Conservation (phyloP, 345 rosid genomes). For the Gossypium stocksii region DNA sequence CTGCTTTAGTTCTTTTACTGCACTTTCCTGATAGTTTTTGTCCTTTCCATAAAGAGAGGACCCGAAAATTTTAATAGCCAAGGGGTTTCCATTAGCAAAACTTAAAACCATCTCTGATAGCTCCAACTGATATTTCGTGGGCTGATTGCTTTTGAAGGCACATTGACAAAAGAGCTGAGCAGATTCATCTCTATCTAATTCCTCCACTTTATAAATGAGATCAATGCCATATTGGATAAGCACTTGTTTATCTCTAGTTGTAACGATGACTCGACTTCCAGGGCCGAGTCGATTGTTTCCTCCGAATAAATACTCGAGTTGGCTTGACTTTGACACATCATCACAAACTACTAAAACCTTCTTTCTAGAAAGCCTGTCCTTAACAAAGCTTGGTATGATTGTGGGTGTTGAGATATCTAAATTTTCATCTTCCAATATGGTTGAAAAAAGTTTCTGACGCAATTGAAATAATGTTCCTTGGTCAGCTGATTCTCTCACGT, state of each 20-base stretch:
- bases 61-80: too few species aligned
- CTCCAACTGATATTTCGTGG: not conserved
- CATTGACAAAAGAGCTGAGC: slow-evolving; percentile 23
- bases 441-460: slow-evolving; percentile 17
- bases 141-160: slow-evolving; percentile 20
- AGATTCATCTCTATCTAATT: slow-evolving; percentile 23
- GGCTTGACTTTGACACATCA: not conserved
- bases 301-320: not conserved
- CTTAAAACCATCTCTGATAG: slow-evolving; percentile 21
- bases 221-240: not conserved
- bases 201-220: slow-evolving; percentile 7
- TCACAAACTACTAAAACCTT: too few species aligned
- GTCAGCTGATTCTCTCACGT: slow-evolving; percentile 18
- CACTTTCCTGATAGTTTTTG: too few species aligned
- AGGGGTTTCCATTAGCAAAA: slow-evolving; percentile 12
- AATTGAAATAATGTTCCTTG: not conserved
- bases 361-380: too few species aligned
- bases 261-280: not conserved
- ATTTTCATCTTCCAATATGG: not conserved
- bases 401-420: not conserved
- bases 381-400: not conserved
- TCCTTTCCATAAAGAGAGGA: too few species aligned
- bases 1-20: too few species aligned
- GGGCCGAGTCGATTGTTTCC: not conserved
- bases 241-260: not conserved